These are phyloP conservation scores for Tolypocladium guangdongense DNA, from an alignment of 2,329 filamentous ascomycete species.

Conservation along the genomic window DNA sequence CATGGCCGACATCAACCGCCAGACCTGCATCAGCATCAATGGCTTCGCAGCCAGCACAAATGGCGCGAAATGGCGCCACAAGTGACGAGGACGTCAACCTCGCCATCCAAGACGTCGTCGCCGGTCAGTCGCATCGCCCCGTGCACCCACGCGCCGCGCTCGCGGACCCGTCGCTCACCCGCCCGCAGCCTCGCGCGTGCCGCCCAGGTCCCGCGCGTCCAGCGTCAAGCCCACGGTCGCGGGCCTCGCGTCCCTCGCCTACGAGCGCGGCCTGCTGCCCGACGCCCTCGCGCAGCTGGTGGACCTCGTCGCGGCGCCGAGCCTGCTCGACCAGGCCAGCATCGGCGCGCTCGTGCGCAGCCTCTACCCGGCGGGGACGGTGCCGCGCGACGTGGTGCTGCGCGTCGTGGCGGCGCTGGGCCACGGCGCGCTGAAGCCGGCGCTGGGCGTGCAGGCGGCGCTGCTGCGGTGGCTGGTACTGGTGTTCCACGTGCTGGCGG, in stretches of 20 bases:
- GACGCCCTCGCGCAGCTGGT: slow-evolving; percentile 52
- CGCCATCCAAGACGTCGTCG: slow-evolving; percentile 26
- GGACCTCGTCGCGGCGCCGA: slow-evolving; percentile 54
- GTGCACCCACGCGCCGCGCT: background rate
- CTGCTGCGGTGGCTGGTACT: slow-evolving; percentile 71
- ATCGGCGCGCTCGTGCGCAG: slow-evolving; percentile 58
- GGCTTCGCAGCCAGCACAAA: background rate
- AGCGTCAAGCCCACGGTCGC: slow-evolving; percentile 56
- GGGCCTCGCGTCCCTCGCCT: slow-evolving; percentile 49
- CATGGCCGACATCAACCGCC: background rate
- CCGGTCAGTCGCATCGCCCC: slow-evolving; percentile 10
- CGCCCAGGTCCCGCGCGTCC: slow-evolving; percentile 53
- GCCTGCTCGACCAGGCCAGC: slow-evolving; percentile 65
- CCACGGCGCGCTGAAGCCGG: slow-evolving; percentile 65
- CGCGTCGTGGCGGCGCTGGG: slow-evolving; percentile 64
- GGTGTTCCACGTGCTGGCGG: slow-evolving; percentile 60
- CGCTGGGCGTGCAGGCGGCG: slow-evolving; percentile 56
- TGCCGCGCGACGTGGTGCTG: slow-evolving; percentile 50
- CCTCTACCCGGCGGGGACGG: slow-evolving; percentile 59
- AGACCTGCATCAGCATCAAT: background rate
- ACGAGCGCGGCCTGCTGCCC: slow-evolving; percentile 55
- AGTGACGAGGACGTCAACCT: slow-evolving; percentile 21
- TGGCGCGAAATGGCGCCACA: slow-evolving; percentile 12
- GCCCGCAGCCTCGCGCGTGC: slow-evolving; percentile 41
- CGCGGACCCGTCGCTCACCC: background rate